Evolutionary conservation across 2,329 filamentous ascomycete genomes (phyloP), one percentile per base, ranked within the genome.

Genomic region (Trichoderma asperellum): DNA sequence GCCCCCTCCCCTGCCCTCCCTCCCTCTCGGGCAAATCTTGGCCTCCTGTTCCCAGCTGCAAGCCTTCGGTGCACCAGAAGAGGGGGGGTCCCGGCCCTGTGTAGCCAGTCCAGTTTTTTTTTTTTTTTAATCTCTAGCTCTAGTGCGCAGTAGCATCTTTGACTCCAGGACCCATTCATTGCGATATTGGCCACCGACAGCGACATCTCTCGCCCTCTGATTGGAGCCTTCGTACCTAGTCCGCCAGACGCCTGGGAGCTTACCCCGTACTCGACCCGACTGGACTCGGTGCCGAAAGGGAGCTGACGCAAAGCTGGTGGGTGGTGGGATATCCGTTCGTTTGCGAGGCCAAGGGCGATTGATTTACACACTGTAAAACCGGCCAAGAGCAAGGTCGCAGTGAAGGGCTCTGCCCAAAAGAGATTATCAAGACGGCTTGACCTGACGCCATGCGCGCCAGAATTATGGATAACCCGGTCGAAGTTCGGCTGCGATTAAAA

Each of bases 11-110:
- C 40, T 43, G 40, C 40, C 40, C 40, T 43, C 40, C 40, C 40
- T 43, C 40, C 40, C 40, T 43, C 40, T 43, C 40, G 40, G 35
- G 16, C 35, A 35, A 55, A 64, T 64, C 52, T 52, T 56, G n/a
- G 49, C 52, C 61, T 56, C 61, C 49, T 47, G 16, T 56, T 56
- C 49, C 52, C 62, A 56, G 35, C 52, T 65, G 62, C 62, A 65
- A 65, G 62, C 53, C 62, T 65, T 65, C 62, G 62, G 62, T n/a
- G 29, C 40, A 47, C 35, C 12, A 7, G n/a, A 60, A 37, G 47
- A 64, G 61, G 35, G 47, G 47, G 49, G 16, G 6, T n/a, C 40
- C 40, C 18, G 35, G 62, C 18, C 62, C 52, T 65, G 62, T 57
- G 52, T 52, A 56, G 14, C 49, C 52, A 16, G 24, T 29, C 49